Conservation (phyloP, 2,329 filamentous ascomycete species). For the Scedosporium apiospermum region DNA sequence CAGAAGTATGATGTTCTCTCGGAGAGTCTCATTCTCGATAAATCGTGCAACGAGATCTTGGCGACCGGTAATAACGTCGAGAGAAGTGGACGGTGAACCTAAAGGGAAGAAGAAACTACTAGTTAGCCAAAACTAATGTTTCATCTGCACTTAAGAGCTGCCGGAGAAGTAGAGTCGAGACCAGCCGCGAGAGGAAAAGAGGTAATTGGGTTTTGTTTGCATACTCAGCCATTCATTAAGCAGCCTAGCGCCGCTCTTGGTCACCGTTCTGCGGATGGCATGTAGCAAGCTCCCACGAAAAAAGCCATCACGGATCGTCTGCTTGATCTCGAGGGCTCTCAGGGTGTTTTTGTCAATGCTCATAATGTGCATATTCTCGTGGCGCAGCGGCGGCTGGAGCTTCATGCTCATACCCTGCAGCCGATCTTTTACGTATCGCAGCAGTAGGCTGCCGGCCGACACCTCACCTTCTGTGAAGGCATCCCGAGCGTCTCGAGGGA, state of each 20-base stretch:
- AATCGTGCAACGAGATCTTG: slow-evolving; percentile 76
- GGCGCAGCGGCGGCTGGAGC: slow-evolving; percentile 71
- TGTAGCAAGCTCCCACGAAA: slow-evolving; percentile 82
- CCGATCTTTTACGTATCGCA: slow-evolving; percentile 74
- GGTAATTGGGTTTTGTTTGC: background rate
- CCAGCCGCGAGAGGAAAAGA: slow-evolving; percentile 16
- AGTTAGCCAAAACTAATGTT: slow-evolving; percentile 3
- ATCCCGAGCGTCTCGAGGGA: slow-evolving; percentile 41
- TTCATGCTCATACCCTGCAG: slow-evolving; percentile 71
- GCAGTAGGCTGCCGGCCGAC: slow-evolving; percentile 66
- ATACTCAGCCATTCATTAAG: slow-evolving; percentile 73
- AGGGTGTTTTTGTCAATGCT: slow-evolving; percentile 86
- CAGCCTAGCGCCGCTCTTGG: slow-evolving; percentile 79
- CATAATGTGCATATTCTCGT: slow-evolving; percentile 71
- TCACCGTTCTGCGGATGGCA: slow-evolving; percentile 80
- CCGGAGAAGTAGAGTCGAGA: background rate
- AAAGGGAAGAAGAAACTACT: slow-evolving; percentile 14
- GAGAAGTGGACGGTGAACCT: slow-evolving; percentile 73
- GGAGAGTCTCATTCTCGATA: slow-evolving; percentile 54
- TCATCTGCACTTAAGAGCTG: background rate
- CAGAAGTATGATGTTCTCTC: slow-evolving; percentile 58
- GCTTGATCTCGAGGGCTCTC: slow-evolving; percentile 78
- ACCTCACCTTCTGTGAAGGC: slow-evolving; percentile 62
- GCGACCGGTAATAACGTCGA: slow-evolving; percentile 66
- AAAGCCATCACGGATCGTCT: slow-evolving; percentile 70